Evolutionary conservation across 1,139 yeast genomes (phyloP), one percentile per base, ranked within the genome.

Genomic region (Kodamaea suecica): DNA sequence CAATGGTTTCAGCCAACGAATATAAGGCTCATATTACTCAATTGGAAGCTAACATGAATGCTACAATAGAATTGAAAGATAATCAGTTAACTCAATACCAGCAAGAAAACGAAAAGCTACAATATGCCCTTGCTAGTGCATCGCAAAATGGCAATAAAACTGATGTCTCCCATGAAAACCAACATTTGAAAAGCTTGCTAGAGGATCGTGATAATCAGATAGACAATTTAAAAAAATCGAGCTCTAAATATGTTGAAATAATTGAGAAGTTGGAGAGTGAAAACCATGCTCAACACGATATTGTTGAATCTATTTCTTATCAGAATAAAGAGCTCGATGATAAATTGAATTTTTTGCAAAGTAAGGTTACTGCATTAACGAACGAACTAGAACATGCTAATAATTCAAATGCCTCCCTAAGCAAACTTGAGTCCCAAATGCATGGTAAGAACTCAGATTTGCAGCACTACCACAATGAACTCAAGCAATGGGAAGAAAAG

Each of bases 131-230:
- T n/a, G n/a, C n/a, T n/a, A n/a, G n/a, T n/a, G n/a, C n/a, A n/a
- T n/a, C n/a, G n/a, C n/a, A n/a, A n/a, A n/a, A n/a, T n/a, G n/a
- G n/a, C n/a, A n/a, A n/a, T n/a, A n/a, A n/a, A n/a, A n/a, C n/a
- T n/a, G n/a, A n/a, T n/a, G n/a, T n/a, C n/a, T n/a, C n/a, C n/a
- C n/a, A 23, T 23, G 26, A 23, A 6, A 6, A 6, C 4, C 15
- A 25, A 13, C 17, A 11, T 5, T 25, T 25, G 17, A 25, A 38
- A 45, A 35, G 38, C 43, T 8, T 5, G 12, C 17, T 5, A 29
- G 34, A 4, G 49, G 49, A 19, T 31, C 6, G 11, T 9, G 34
- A 48, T 23, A 39, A 42, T 7, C 45, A 59, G 34, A 51, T 47
- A 29, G 34, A 34, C 5, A 59, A 23, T 23, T 30, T 32, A 14